phyloP scores from a whole-genome alignment of 2,329 filamentous ascomycete genomes.

The Fusarium azukiicola region DNA sequence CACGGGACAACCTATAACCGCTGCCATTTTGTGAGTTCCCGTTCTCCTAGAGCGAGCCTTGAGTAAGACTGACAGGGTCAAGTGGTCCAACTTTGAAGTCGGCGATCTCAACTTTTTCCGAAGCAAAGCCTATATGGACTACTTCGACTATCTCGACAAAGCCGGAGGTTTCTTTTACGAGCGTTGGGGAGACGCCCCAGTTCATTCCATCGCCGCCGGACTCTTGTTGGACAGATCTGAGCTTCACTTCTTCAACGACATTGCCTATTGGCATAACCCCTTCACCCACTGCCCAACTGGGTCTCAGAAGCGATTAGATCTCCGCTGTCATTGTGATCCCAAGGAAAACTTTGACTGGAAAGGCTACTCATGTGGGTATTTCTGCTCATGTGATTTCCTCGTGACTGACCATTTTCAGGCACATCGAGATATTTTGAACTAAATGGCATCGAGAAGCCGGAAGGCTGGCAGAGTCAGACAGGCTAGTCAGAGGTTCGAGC shows the following conservation, averaged over 20 bases:
- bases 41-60: background rate
- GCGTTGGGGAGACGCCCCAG: slow-evolving; percentile 97
- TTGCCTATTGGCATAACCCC: slow-evolving; percentile 98
- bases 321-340: slow-evolving; percentile 97
- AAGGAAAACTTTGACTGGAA: slow-evolving; percentile 99
- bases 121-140: slow-evolving; percentile 93
- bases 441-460: slow-evolving; percentile 90
- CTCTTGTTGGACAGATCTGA: slow-evolving; percentile 95
- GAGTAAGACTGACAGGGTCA: slow-evolving; percentile 43
- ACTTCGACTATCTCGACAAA: slow-evolving; percentile 91
- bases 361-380: slow-evolving; percentile 92
- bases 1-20: slow-evolving; percentile 96
- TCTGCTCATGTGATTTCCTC: background rate
- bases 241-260: slow-evolving; percentile 99
- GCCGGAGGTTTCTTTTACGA: slow-evolving; percentile 99
- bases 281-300: slow-evolving; percentile 98
- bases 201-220: slow-evolving; percentile 96
- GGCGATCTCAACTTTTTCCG: slow-evolving; percentile 97
- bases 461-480: slow-evolving; percentile 75
- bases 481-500: background rate
- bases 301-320: slow-evolving; percentile 89
- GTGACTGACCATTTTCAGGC: slow-evolving; percentile 54
- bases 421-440: slow-evolving; percentile 93
- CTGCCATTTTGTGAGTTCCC: slow-evolving; percentile 92
- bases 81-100: slow-evolving; percentile 99